These are phyloP conservation scores for Apophysomyces trapeziformis DNA, from an alignment of 371 early-diverging fungal genomes.

Conservation along the genomic window DNA sequence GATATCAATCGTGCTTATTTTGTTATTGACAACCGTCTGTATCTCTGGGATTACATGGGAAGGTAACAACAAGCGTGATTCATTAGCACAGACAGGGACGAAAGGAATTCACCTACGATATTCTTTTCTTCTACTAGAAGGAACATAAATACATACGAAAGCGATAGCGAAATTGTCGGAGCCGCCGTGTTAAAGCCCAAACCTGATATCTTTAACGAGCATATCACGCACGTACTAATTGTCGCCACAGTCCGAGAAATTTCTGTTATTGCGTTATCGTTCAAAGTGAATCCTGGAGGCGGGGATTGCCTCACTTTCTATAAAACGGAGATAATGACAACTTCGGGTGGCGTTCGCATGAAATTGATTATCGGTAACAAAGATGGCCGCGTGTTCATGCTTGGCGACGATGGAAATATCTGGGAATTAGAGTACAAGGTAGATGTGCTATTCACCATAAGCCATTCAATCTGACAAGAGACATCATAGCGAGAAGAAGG, in stretches of 20 bases:
- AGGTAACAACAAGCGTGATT: conserved; percentile 37
- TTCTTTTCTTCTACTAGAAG: conserved; percentile 31
- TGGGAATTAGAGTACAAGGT: conserved; percentile 91
- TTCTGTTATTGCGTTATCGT: conserved; percentile 73
- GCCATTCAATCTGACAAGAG: not conserved
- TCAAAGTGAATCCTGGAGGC: conserved; percentile 23
- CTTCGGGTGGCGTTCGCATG: conserved; percentile 81
- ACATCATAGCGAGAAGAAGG: conserved; percentile 66
- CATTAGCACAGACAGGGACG: not conserved
- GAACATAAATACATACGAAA: conserved; percentile 75
- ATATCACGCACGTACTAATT: conserved; percentile 82
- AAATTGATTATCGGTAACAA: conserved; percentile 74
- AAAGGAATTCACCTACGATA: too few relatives aligned
- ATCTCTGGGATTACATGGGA: conserved; percentile 85
- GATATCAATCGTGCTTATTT: conserved; percentile 90
- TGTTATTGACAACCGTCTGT: conserved; percentile 83
- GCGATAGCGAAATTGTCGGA: conserved; percentile 83
- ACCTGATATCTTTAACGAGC: conserved; percentile 75
- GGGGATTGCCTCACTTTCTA: conserved; percentile 55
- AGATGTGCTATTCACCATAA: not conserved
- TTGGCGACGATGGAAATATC: conserved; percentile 83
- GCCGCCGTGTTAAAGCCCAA: conserved; percentile 81
- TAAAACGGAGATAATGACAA: conserved; percentile 74
- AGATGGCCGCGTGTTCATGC: conserved; percentile 87
- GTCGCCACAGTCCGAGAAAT: conserved; percentile 87